Evolutionary conservation across 345 rosid species (phyloP).

Genomic region (Citrus australasica): DNA sequence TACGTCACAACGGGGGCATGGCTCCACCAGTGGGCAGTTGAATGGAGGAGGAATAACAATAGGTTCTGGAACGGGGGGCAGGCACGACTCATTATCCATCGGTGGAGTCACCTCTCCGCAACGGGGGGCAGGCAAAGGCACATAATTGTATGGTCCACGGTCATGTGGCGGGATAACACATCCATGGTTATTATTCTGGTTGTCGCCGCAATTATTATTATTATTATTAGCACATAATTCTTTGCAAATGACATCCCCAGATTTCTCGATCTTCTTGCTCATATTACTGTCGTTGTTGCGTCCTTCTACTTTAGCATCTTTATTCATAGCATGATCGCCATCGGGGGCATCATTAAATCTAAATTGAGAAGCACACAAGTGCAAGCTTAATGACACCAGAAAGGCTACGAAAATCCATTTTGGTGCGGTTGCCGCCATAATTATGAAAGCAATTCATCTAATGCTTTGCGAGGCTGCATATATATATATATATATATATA

Average conservation of each 20-base stretch:
- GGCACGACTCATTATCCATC: background rate
- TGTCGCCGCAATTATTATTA: background rate
- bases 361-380: background rate
- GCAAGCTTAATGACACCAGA: background rate
- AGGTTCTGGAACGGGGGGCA: background rate
- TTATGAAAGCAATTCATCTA: too few relatives aligned
- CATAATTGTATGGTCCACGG: background rate
- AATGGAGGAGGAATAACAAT: background rate
- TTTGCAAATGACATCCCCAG: background rate
- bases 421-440: background rate
- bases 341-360: too few relatives aligned
- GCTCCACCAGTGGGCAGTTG: background rate
- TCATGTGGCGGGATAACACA: background rate
- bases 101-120: background rate
- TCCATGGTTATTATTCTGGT: background rate
- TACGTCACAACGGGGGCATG: background rate
- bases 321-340: too few relatives aligned
- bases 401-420: background rate
- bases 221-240: background rate
- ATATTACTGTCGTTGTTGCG: too few relatives aligned
- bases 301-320: too few relatives aligned
- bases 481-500: too few relatives aligned
- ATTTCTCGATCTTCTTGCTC: too few relatives aligned
- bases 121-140: background rate
- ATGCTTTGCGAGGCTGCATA: too few relatives aligned